Base-by-base conservation (phyloP, 495 filamentous ascomycete genomes). In the Lasiosphaeriaceae sp. region DNA sequence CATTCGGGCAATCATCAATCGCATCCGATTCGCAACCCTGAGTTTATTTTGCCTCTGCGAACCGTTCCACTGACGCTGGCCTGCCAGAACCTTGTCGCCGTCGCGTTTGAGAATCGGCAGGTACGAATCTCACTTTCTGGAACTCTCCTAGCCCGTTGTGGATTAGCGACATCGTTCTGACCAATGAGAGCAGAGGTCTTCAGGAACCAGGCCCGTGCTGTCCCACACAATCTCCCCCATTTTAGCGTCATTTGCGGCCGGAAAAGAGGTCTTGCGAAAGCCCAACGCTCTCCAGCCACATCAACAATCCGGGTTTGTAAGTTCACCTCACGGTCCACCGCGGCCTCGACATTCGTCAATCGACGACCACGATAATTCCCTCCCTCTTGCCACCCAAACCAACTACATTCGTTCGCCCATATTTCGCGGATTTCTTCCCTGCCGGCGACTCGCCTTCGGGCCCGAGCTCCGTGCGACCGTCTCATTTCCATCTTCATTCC, bases 371-470 rank as follows among this genome's bases (percentile, higher is more conserved):
- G 46, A 44, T 59, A 63, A 49, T 63, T 47, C 55, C 34, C 44
- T 58, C 52, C 57, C 54, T 55, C 29, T 41, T 22, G 47, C 26
- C 54, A 49, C 31, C 47, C 54, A 11, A 52, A 47, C 19, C n/a
- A 41, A 57, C 45, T 48, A 63, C 61, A 50, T 26, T 63, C 61
- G 58, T 58, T 60, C 47, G 39, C 46, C 44, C 16, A 47, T n/a
- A n/a, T n/a, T n/a, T n/a, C n/a, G n/a, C n/a, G n/a, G n/a, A n/a
- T n/a, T n/a, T n/a, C n/a, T n/a, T n/a, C n/a, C n/a, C n/a, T n/a
- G n/a, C n/a, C n/a, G n/a, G n/a, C n/a, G 41, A 41, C 29, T 35
- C 35, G 34, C 45, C 16, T 17, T 43, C n/a, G n/a, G n/a, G 12
- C 39, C 39, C 37, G 62, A 29, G 49, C 47, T 49, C 46, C 49